A percentile compares a stretch with the other conserved stretches of the same genome.
These are phyloP conservation scores for Epichloe sp. DNA, from an alignment of 2,329 filamentous ascomycete species.

Conservation along the genomic window DNA sequence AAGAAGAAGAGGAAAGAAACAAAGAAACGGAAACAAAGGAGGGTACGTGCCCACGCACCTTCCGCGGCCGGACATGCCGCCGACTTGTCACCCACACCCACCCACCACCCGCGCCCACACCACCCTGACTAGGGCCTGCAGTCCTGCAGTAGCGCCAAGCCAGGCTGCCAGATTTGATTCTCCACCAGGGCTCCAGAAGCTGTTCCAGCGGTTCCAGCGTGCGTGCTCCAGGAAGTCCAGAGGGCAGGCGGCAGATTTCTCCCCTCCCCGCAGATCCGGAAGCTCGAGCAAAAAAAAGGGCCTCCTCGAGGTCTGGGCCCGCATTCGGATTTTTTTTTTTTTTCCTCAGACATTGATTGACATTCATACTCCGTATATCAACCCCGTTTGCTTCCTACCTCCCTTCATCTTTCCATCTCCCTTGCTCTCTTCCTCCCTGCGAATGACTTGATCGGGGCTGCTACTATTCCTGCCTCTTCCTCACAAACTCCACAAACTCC, in stretches of 20 bases:
- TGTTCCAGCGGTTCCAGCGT: too few relatives aligned
- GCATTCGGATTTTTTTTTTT: background rate
- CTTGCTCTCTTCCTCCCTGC: background rate
- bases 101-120: background rate
- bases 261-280: too few relatives aligned
- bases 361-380: background rate
- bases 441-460: too few relatives aligned
- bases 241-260: background rate
- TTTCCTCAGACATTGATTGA: background rate
- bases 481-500: background rate
- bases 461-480: background rate
- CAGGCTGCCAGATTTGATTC: slow-evolving; percentile 4
- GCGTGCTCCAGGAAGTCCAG: background rate
- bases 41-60: background rate
- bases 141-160: background rate
- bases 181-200: background rate
- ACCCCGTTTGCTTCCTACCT: background rate
- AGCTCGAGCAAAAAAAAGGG: too few relatives aligned
- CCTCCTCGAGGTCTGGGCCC: background rate
- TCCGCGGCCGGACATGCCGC: slow-evolving; percentile 1
- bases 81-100: background rate
- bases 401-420: background rate
- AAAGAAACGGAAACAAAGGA: too few relatives aligned
- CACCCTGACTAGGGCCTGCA: background rate
- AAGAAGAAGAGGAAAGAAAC: background rate